Evolutionary conservation across 495 filamentous ascomycete species (phyloP).

Genomic region (Penicillium cataractarum): DNA sequence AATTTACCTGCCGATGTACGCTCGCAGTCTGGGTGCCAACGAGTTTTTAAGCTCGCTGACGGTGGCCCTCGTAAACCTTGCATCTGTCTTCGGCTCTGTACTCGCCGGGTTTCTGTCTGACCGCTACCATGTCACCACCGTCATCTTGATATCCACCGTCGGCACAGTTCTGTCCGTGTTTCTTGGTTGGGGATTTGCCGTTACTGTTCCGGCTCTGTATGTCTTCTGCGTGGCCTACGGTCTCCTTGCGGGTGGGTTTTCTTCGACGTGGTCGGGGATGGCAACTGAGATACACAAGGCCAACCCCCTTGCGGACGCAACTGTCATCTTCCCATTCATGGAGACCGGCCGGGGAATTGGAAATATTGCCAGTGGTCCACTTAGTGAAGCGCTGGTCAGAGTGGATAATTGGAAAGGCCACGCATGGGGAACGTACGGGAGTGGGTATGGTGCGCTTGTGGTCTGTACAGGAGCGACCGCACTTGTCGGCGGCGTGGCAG

Average conservation of each 20-base stretch:
- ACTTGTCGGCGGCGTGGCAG: slow-evolving; percentile 39
- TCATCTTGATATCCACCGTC: slow-evolving; percentile 56
- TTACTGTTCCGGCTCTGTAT: slow-evolving; percentile 17
- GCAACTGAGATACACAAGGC: slow-evolving; percentile 51
- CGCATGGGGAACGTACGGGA: slow-evolving; percentile 39
- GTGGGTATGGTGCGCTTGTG: slow-evolving; percentile 42
- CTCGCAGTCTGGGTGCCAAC: slow-evolving; percentile 39
- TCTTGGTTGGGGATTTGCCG: slow-evolving; percentile 62
- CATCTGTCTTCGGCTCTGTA: slow-evolving; percentile 55
- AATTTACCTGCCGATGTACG: slow-evolving; percentile 43
- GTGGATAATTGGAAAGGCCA: slow-evolving; percentile 19
- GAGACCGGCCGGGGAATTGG: slow-evolving; percentile 65
- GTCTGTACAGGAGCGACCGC: slow-evolving; percentile 47
- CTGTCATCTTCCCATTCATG: slow-evolving; percentile 61
- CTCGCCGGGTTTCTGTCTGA: slow-evolving; percentile 60
- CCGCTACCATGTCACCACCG: slow-evolving; percentile 55
- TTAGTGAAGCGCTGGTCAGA: slow-evolving; percentile 44
- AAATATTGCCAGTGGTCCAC: slow-evolving; percentile 56
- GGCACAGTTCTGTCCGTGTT: slow-evolving; percentile 61
- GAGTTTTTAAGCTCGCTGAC: slow-evolving; percentile 44
- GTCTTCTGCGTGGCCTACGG: slow-evolving; percentile 66
- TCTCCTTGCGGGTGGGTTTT: slow-evolving; percentile 61
- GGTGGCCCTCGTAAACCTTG: slow-evolving; percentile 54
- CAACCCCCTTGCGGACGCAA: slow-evolving; percentile 44
- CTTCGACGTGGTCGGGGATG: slow-evolving; percentile 59